These are phyloP conservation scores for Apostasia ramifera DNA, from an alignment of 106 monocot genomes.

Conservation along the genomic window DNA sequence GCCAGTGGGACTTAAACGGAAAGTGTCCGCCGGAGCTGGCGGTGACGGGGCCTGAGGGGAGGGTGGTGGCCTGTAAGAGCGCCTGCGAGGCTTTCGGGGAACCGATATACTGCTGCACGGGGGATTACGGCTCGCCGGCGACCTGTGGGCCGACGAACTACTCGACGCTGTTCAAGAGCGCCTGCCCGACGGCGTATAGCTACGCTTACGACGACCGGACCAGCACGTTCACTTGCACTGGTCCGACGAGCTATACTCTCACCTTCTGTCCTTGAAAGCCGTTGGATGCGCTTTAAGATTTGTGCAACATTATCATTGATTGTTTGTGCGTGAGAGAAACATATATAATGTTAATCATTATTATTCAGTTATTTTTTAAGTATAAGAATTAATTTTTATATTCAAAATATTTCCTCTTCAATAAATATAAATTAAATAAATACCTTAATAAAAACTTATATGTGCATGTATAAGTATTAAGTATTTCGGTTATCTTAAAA, in stretches of 20 bases:
- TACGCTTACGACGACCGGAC: constrained; percentile 39
- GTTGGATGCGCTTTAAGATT: too few species aligned
- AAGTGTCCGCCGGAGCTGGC: constrained; percentile 25
- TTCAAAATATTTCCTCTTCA: too few species aligned
- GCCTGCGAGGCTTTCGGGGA: constrained; percentile 28
- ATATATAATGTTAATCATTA: too few species aligned
- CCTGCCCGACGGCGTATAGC: constrained; percentile 35
- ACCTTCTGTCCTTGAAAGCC: constrained; percentile 32
- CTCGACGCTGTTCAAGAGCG: constrained; percentile 26
- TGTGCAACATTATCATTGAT: too few species aligned
- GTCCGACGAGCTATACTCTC: constrained; percentile 16
- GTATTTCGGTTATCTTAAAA: too few species aligned
- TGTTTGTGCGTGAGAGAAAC: too few species aligned
- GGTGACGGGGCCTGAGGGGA: constrained; percentile 25
- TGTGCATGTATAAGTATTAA: too few species aligned
- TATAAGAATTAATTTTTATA: too few species aligned
- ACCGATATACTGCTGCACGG: constrained; percentile 26
- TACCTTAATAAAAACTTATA: too few species aligned
- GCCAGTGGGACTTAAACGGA: constrained; percentile 34
- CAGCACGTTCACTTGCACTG: constrained; percentile 30
- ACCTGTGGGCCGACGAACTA: constrained; percentile 27
- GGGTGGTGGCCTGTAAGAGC: constrained; percentile 16
- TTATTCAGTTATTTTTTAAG: too few species aligned
- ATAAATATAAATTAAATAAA: too few species aligned
- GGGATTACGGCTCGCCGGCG: constrained; percentile 14